Base-by-base conservation (phyloP, 2,329 filamentous ascomycete species). In the Myriosclerotinia scirpicola region DNA sequence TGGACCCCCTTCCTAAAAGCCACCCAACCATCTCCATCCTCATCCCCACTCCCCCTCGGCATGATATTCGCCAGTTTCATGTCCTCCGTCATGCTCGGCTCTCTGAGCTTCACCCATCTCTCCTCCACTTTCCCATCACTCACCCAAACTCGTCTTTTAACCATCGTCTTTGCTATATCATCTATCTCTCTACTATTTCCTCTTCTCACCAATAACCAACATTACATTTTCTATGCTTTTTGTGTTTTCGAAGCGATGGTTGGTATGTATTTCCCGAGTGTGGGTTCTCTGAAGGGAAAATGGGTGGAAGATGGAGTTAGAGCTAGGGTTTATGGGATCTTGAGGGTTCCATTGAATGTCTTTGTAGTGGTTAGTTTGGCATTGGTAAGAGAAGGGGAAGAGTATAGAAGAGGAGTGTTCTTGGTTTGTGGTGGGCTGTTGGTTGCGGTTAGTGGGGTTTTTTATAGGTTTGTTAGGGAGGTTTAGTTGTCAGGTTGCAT, bases 1-100 rank as follows among this genome's bases (percentile, higher is more conserved):
- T 87, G 85, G 82, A 83, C 84, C 0, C 82, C 84, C 1, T 81
- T 84, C 3, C 76, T 88, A n/a, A 82, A 79, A 68, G 77, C 78
- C 81, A 63, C 65, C 52, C 61, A 59, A 42, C 62, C 59, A 15
- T 59, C 76, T 22, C 73, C 81, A 63, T 80, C 82, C 66, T 81
- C 83, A n/a, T 70, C 74, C n/a, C 81, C 83, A 20, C 72, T 75
- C 36, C 77, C 73, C 0, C 82, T 84, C 48, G 83, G 84, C 9
- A 79, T 85, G 62, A 82, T 85, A 54, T 86, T 87, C 68, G 81
- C 82, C 54, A 80, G 80, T 52, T 85, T 87, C 73, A 87, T 88
- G 85, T 82, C 81, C 30, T 80, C 82, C 7, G 85, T 85, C 75
- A 85, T 86, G 75, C 79, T 85, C 8, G 84, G 85, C n/a, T 85